These are phyloP conservation scores for Mycena floridula DNA, from an alignment of 768 basidiomycete species.

Conservation along the genomic window DNA sequence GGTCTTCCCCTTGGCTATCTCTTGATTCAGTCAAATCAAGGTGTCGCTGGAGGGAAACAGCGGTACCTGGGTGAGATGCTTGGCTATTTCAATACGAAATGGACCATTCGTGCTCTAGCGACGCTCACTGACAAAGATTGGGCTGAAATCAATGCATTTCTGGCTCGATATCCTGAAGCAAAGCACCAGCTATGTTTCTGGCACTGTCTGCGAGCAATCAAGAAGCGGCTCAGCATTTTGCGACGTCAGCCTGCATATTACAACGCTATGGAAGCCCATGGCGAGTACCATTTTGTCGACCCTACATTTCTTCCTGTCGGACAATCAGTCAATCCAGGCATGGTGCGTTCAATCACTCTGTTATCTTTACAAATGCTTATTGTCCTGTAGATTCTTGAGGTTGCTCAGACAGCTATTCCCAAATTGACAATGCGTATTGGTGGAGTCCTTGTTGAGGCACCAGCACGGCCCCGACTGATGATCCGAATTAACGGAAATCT, in stretches of 20 bases:
- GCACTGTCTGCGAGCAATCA: slow-evolving; percentile 17
- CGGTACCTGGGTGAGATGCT: slow-evolving; percentile 18
- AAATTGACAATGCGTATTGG: not conserved
- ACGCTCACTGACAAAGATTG: slow-evolving; percentile 20
- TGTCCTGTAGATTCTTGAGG: not conserved
- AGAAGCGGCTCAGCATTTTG: slow-evolving; percentile 12
- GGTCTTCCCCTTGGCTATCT: slow-evolving; percentile 26
- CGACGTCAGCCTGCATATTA: slow-evolving; percentile 13
- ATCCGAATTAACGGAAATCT: slow-evolving; percentile 8
- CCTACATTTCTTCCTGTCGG: slow-evolving; percentile 9
- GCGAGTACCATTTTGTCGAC: slow-evolving; percentile 14
- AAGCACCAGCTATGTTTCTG: slow-evolving; percentile 25
- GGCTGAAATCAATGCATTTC: slow-evolving; percentile 19
- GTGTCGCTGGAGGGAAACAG: slow-evolving; percentile 18
- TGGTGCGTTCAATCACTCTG: not conserved
- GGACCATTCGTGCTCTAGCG: slow-evolving; percentile 9
- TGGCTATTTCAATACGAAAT: slow-evolving; percentile 12
- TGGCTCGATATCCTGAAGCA: slow-evolving; percentile 5
- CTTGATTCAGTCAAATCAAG: slow-evolving; percentile 13
- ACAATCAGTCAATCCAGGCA: not conserved
- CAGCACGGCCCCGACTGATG: slow-evolving; percentile 1
- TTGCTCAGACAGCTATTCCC: not conserved
- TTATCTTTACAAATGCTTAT: not conserved
- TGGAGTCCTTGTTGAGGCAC: not conserved
- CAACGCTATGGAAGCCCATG: slow-evolving; percentile 7